phyloP scores from a whole-genome alignment of 2,329 filamentous ascomycete species.

The Leptographium flavum region DNA sequence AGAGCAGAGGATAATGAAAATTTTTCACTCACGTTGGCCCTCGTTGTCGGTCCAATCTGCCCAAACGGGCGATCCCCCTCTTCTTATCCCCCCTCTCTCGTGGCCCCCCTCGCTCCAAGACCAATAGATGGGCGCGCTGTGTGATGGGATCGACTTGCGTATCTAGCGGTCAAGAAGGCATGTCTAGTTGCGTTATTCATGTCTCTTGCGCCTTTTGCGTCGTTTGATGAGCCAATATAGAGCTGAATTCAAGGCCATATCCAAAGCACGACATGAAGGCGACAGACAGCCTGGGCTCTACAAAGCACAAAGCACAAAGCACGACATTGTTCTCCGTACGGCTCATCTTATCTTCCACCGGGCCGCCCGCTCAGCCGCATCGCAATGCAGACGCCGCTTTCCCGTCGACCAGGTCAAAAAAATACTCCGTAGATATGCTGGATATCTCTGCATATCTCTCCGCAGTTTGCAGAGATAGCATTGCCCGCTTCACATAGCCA shows the following conservation, averaged over 20 bases:
- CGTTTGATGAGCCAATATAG: background rate
- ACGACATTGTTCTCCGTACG: too few relatives aligned
- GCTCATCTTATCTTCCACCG: background rate
- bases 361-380: background rate
- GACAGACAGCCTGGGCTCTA: too few relatives aligned
- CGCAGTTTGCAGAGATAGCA: background rate
- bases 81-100: background rate
- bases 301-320: too few relatives aligned
- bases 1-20: constrained; percentile 3
- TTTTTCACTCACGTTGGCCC: constrained; percentile 1
- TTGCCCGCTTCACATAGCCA: background rate
- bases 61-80: background rate
- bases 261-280: too few relatives aligned
- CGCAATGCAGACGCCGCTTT: background rate
- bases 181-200: background rate
- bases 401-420: too few relatives aligned
- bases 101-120: background rate
- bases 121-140: background rate
- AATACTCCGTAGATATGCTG: too few relatives aligned
- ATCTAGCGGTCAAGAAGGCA: too few relatives aligned
- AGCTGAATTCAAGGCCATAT: too few relatives aligned
- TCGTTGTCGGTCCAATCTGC: background rate
- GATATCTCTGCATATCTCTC: too few relatives aligned
- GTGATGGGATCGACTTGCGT: background rate
- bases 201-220: background rate